Evolutionary conservation across 805 yeast species (phyloP).

Genomic region (Metschnikowia anglica): DNA sequence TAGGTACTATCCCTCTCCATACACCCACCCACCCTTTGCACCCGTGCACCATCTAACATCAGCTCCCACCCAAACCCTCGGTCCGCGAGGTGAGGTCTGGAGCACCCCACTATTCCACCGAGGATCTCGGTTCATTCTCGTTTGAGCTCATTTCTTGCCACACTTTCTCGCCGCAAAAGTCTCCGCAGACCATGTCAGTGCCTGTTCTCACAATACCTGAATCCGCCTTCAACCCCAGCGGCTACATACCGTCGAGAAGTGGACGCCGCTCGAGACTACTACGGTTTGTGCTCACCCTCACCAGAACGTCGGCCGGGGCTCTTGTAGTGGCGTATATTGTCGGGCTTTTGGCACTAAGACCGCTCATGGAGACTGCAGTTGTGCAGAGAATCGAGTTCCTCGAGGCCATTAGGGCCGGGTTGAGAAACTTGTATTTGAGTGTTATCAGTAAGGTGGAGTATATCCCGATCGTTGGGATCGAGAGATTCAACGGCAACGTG

Average conservation of each 20-base stretch:
- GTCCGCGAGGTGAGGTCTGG: neutral
- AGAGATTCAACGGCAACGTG: constrained; percentile 24
- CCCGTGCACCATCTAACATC: no score
- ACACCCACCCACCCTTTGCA: no score
- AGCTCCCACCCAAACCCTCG: neutral
- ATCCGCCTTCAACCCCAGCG: constrained; percentile 35
- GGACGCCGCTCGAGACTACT: constrained; percentile 25
- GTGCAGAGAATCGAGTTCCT: constrained; percentile 34
- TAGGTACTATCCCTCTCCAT: no score
- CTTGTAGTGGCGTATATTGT: constrained; percentile 31
- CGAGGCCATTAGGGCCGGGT: constrained; percentile 31
- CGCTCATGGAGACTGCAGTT: constrained; percentile 33
- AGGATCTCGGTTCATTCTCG: neutral
- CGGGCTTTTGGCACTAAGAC: constrained; percentile 35
- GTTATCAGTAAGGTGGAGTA: constrained; percentile 34
- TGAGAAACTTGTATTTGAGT: constrained; percentile 38
- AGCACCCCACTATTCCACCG: neutral
- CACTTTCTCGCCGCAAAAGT: no score
- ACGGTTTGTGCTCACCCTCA: constrained; percentile 30
- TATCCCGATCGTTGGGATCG: constrained; percentile 42
- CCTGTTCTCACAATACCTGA: constrained; percentile 44
- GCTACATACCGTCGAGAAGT: constrained; percentile 18
- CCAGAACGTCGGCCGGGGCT: constrained; percentile 35
- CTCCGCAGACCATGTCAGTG: constrained; percentile 22
- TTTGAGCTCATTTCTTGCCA: no score